Evolutionary conservation across 164 flowering plant genomes (phyloP), one percentile per base, ranked within the genome.

Genomic region (Akebia trifoliata): DNA sequence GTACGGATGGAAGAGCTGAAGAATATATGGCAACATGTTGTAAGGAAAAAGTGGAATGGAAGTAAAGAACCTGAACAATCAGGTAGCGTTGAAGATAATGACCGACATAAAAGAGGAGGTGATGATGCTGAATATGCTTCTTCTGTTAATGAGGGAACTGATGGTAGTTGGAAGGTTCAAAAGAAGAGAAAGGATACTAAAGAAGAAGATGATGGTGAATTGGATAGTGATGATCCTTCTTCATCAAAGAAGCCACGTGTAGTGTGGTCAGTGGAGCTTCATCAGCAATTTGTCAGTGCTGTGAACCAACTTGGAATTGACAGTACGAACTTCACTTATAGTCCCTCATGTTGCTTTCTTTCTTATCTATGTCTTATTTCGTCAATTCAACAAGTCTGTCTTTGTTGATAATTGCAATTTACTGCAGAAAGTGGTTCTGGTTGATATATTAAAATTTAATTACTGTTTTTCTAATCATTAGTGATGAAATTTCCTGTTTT

Each of bases 231-330:
- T 30, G 95, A 79, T 56, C 84, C 82, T 9, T 65, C 85, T 39
- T 21, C 82, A n/a, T 58, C 85, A 30, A 90, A 87, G 74, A 90
- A 82, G 68, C 90, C 95, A 56, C 86, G 97, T 58, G 93, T 90
- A 5, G 97, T 90, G 49, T 90, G 97, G 97, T 87, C 90, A 5
- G 86, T 81, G 39, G 95, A 83, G 67, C 83, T 90, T 50, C 97
- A 90, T 75, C 90, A 82, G 69, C 88, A 90, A 57, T 90, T 90
- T 79, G 93, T 85, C 56, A 74, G 66, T 71, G 95, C 95, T 31
- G 95, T 90, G n/a, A 79, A 79, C 67, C 97, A 90, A 62, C 87
- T 90, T 30, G 97, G 97, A 59, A 80, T 87, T 65, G 93, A 90
- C 61, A 90, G 97, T 90, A 85, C 25, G 94, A 56, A 59, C 70